A percentile compares a stretch with the other conserved stretches of the same genome.
These are phyloP conservation scores for Rhodotorula paludigena DNA, from an alignment of 768 basidiomycete species.

Conservation along the genomic window DNA sequence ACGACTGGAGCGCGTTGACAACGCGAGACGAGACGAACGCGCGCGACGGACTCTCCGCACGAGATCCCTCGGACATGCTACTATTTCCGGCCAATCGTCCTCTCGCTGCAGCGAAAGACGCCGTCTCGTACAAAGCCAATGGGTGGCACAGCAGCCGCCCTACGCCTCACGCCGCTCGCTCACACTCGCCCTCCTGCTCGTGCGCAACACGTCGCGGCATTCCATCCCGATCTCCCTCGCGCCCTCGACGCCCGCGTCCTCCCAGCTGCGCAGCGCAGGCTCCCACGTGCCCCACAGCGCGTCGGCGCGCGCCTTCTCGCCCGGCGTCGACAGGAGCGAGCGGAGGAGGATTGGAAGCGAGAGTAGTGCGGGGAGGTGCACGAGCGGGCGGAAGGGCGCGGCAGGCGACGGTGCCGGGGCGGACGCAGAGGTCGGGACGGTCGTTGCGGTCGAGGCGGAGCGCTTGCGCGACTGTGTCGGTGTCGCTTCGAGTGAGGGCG, in stretches of 20 bases:
- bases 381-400: conserved; percentile 18
- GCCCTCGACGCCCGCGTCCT: conserved; percentile 40
- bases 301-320: background rate
- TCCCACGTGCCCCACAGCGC: conserved; percentile 41
- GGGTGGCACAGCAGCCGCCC: background rate
- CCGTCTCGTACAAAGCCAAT: no score
- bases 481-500: background rate
- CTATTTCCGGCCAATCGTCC: no score
- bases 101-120: no score
- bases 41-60: no score
- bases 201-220: conserved; percentile 37
- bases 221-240: conserved; percentile 38
- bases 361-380: conserved; percentile 32
- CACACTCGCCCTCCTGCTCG: background rate
- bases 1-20: no score
- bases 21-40: no score
- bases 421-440: background rate
- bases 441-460: background rate
- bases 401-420: background rate
- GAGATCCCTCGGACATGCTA: no score
- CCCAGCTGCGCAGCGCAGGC: conserved; percentile 39
- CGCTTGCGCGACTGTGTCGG: background rate
- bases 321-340: background rate
- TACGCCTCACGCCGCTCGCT: background rate
- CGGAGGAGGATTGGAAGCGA: conserved; percentile 26